Conservation (phyloP, 495 filamentous ascomycete genomes). For the Immersiella caudata region DNA sequence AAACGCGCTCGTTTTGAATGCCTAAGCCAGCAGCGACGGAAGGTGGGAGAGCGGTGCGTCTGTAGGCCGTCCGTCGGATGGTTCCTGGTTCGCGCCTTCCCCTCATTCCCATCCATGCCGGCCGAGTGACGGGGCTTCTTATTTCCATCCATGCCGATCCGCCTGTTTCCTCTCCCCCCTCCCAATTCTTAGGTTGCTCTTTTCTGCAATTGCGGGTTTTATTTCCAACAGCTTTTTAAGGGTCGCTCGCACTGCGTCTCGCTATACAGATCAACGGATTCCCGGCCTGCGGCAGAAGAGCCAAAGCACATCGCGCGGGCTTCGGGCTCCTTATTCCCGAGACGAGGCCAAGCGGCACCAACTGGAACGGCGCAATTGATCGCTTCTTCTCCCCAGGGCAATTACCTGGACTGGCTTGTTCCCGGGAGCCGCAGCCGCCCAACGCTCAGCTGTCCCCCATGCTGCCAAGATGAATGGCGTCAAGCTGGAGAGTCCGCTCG, state of each 20-base stretch:
- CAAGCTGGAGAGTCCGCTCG: slow-evolving; percentile 20
- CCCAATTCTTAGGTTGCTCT: background rate
- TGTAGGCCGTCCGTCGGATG: background rate
- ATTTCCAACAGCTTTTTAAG: background rate
- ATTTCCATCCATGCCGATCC: slow-evolving; percentile 14
- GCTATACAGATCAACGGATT: background rate
- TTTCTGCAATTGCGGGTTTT: background rate
- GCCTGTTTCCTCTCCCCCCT: background rate
- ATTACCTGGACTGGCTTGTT: slow-evolving; percentile 10
- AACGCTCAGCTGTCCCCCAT: slow-evolving; percentile 14
- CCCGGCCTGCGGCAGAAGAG: background rate
- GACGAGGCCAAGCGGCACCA: background rate
- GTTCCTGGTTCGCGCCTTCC: slow-evolving; percentile 8
- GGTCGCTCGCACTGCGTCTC: background rate
- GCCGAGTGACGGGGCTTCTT: background rate
- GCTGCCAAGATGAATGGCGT: slow-evolving; percentile 21
- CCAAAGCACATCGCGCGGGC: background rate
- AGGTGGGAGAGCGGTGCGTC: background rate
- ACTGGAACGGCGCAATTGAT: background rate
- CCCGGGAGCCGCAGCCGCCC: slow-evolving; percentile 5
- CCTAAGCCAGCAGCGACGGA: background rate
- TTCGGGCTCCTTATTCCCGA: slow-evolving; percentile 20
- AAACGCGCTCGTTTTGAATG: background rate
- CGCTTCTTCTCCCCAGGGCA: slow-evolving; percentile 1
- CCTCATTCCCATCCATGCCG: slow-evolving; percentile 9